Evolutionary conservation across 192 early-diverging fungal genomes (phyloP).

Genomic region (Polychytrium aggregatum): DNA sequence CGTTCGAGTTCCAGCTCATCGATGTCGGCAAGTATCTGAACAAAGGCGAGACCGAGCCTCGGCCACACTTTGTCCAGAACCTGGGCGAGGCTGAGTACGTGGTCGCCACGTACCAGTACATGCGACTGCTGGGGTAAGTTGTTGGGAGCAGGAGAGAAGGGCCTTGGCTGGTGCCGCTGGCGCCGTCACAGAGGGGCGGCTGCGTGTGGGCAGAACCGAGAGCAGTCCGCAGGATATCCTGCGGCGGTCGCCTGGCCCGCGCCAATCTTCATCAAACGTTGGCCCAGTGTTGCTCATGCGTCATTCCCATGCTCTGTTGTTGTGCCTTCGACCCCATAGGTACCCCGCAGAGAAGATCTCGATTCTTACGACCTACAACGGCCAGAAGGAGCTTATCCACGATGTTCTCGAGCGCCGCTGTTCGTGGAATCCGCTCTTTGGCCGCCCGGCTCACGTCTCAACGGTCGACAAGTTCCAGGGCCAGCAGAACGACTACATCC

Average conservation of each 20-base stretch:
- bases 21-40: slow-evolving; percentile 68
- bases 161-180: too few species aligned
- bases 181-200: too few species aligned
- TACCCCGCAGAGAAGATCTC: slow-evolving; percentile 84
- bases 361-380: slow-evolving; percentile 95
- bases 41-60: slow-evolving; percentile 77
- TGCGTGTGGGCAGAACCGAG: too few species aligned
- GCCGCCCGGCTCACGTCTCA: slow-evolving; percentile 61
- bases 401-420: slow-evolving; percentile 84
- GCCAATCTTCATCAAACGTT: too few species aligned
- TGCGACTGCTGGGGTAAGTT: slow-evolving; percentile 75
- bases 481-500: slow-evolving; percentile 80
- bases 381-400: slow-evolving; percentile 82
- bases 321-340: slow-evolving; percentile 9
- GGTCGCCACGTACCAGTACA: slow-evolving; percentile 91
- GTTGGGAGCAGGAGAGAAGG: background rate
- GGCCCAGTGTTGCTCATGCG: too few species aligned
- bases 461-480: slow-evolving; percentile 98
- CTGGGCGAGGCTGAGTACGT: slow-evolving; percentile 96
- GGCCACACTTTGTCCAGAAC: slow-evolving; percentile 86
- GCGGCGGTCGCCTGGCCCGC: too few species aligned
- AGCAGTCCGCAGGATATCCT: too few species aligned
- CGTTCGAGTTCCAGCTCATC: slow-evolving; percentile 78
- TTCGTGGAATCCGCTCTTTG: slow-evolving; percentile 76
- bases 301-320: too few species aligned